Base-by-base conservation (phyloP, 1,284 basidiomycete genomes). In the Gymnopus androsaceus region DNA sequence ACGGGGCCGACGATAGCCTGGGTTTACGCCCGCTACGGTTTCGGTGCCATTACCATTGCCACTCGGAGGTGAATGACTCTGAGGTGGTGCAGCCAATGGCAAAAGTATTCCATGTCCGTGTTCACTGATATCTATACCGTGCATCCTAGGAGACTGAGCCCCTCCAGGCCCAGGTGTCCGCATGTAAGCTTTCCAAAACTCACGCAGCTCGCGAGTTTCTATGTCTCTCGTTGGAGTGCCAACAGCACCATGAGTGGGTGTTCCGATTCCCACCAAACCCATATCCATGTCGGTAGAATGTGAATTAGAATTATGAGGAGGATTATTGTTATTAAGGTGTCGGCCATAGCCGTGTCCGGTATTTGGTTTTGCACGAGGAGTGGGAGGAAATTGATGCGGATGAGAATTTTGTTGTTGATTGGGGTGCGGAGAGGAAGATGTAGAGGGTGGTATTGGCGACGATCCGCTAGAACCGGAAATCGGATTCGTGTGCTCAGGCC, bases 101-200 rank as follows among this genome's bases (percentile, higher is more conserved):
- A 15, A 17, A 38, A 38, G 36, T 15, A 38, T 11, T 6, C 8
- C 14, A 38, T 17, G 14, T 4, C 36, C 36, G n/a, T n/a, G n/a
- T n/a, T n/a, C n/a, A n/a, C n/a, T n/a, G n/a, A n/a, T n/a, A n/a
- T n/a, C n/a, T 15, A 38, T 4, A 38, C n/a, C n/a, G 14, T 4
- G 7, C 36, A 7, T 34, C 33, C 33, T n/a, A n/a, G n/a, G n/a
- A n/a, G n/a, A n/a, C n/a, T n/a, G n/a, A 15, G 23, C 23, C 8
- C 48, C 40, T 41, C 71, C 73, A 27, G 80, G 75, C 1, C 79
- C 81, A 38, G 87, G 88, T 17, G 86, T 90, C 44, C 82, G 78
- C 73, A 90, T 80, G 64, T 86, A 90, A 63, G 82, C 76, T 69
- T 80, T 88, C 89, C 88, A 91, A 63, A 89, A 84, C 54, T 90